Evolutionary conservation across 129 eudicot species (phyloP), one percentile per base, ranked within the genome.

Genomic region (Pulicaria dysenterica): DNA sequence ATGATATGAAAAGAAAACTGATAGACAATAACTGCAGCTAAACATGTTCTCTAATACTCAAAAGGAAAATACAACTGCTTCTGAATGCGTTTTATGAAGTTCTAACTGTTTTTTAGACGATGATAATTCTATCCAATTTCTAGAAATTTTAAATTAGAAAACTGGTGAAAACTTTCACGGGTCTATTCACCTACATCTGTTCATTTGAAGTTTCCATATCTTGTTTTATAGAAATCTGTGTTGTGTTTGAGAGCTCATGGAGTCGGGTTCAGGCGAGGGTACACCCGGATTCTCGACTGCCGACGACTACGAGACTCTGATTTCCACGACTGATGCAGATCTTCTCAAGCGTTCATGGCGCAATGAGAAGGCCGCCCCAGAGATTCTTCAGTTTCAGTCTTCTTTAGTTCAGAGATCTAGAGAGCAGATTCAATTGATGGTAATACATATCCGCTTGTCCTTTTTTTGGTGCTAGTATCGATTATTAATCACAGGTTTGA

Each of bases 281-380:
- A 79, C 81, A 53, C 76, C 73, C 42, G 36, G 55, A 9, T 87
- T 24, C 31, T 24, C 31, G 31, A 24, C 31, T 2, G 2, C 31
- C 31, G 31, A 86, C 15, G 97, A 88, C 67, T 82, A 84, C 67
- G 97, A 91, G 74, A 69, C 86, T 40, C 79, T 88, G 67, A 80
- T 82, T 65, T 83, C 96, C 7, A 88, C 95, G 2, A 85, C 97
- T 3, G 97, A 91, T 36, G 90, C 88, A 0, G 93, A 91, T 73
- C 91, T 88, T 38, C 55, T 91, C 48, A 91, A 88, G 72, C 80
- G 85, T 24, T 89, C 91, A 31, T 92, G 96, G 98, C 88, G 89
- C 64, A 87, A 89, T 54, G 98, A 92, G 85, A 92, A 89, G 68
- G 96, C 91, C 1, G 88, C 98, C 13, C 95, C 95, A 19, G 89